Base-by-base conservation (phyloP, 306 rosid species). In the Sphenostylis stenocarpa region DNA sequence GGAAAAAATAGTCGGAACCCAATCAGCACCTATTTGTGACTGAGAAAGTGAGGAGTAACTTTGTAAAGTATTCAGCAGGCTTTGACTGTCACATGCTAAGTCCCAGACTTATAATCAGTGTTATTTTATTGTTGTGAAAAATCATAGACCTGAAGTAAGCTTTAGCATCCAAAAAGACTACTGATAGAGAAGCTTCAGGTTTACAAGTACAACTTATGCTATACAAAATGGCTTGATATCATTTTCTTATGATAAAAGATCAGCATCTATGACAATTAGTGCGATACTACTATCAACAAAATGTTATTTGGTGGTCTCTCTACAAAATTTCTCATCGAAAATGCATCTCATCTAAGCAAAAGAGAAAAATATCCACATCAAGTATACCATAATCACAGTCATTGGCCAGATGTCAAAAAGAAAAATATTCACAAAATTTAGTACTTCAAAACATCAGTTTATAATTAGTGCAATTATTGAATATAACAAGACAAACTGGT, bases 381-480 rank as follows among this genome's bases (percentile, higher is more conserved):
- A 65, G 21, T n/a, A 65, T 28, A 49, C n/a, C 49, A 26, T 51
- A 72, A 51, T 38, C 20, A 33, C 49, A 82, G n/a, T 56, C 65
- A 72, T 82, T 44, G 43, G 69, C 26, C 57, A 55, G 60, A 77
- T 47, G 29, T 65, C 51, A 71, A 26, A 26, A 26, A 26, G 28
- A 26, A 28, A 49, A 81, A 19, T 16, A 70, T n/a, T 75, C 52
- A 70, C 10, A n/a, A 26, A 79, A 34, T 8, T 39, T 24, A 62
- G 48, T 13, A 48, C 31, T 23, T 33, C 44, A 60, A 7, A 60
- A 61, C 17, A 55, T 15, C 23, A 34, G 31, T 24, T 34, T 16
- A 29, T 52, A 19, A 39, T 60, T 24, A 69, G 66, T n/a, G 33
- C 55, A 17, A 36, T 21, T 48, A 33, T 10, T 26, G 43, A 29